A percentile compares a stretch with the other conserved stretches of the same genome.
These are phyloP conservation scores for Populus deltoides DNA, from an alignment of 345 rosid genomes.

Conservation along the genomic window DNA sequence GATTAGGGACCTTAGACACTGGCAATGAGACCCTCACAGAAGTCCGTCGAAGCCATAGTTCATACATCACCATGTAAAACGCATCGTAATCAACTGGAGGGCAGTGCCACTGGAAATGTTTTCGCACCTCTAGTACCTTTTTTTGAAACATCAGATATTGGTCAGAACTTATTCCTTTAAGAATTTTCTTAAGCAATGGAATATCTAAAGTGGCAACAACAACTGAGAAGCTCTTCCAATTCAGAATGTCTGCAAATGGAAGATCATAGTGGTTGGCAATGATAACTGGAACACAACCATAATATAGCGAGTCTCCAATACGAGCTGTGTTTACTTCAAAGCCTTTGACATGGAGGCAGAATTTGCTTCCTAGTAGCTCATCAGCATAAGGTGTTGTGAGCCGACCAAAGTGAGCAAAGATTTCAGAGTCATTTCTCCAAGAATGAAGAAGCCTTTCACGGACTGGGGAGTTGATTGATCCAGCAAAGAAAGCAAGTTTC, in stretches of 20 bases:
- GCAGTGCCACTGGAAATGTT: conserved; percentile 54
- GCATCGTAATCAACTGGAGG: conserved; percentile 45
- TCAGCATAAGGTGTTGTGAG: conserved; percentile 51
- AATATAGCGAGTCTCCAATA: conserved; percentile 46
- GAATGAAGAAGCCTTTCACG: conserved; percentile 45
- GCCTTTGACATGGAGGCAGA: conserved; percentile 67
- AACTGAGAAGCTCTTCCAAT: conserved; percentile 52
- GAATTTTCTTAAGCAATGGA: conserved; percentile 47
- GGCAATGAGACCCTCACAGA: conserved; percentile 21
- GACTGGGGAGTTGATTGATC: conserved; percentile 52
- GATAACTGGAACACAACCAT: conserved; percentile 53
- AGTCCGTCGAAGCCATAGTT: conserved; percentile 52
- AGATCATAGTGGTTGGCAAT: conserved; percentile 60
- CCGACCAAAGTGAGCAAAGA: conserved; percentile 45
- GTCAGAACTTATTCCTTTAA: conserved; percentile 28
- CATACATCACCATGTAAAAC: conserved; percentile 52
- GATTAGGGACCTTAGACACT: neutral
- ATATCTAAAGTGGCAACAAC: conserved; percentile 48
- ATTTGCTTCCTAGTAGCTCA: conserved; percentile 50
- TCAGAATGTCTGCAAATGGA: conserved; percentile 48
- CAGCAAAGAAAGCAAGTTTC: conserved; percentile 60
- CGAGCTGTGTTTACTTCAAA: conserved; percentile 66
- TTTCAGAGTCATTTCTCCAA: conserved; percentile 55
- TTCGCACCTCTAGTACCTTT: conserved; percentile 47
- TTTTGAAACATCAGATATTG: conserved; percentile 22